Evolutionary conservation across 2,329 filamentous ascomycete species (phyloP).

Genomic region (Penicillium sp.): DNA sequence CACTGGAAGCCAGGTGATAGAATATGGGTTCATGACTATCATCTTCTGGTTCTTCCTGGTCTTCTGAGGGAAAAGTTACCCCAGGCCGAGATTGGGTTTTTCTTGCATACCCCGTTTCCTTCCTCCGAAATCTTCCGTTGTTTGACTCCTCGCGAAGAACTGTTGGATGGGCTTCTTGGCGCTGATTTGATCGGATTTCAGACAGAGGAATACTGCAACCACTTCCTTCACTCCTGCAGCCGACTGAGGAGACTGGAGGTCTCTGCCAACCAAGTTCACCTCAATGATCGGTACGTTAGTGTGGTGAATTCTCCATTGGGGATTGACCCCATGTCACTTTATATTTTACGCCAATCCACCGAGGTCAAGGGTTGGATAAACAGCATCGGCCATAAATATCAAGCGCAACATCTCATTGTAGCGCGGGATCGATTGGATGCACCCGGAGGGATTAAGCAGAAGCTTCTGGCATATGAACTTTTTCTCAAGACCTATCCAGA

Average conservation of each 20-base stretch:
- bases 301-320: conserved; percentile 80
- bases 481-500: conserved; percentile 90
- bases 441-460: conserved; percentile 87
- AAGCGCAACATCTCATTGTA: conserved; percentile 84
- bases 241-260: conserved; percentile 82
- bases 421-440: conserved; percentile 91
- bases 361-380: conserved; percentile 76
- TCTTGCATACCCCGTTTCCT: conserved; percentile 89
- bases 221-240: conserved; percentile 93
- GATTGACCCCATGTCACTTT: conserved; percentile 75
- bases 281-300: conserved; percentile 86
- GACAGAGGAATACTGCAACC: conserved; percentile 84
- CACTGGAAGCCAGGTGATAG: conserved; percentile 90
- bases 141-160: conserved; percentile 74
- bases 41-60: conserved; percentile 78
- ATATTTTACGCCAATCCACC: conserved; percentile 64
- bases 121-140: conserved; percentile 95
- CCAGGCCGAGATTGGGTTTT: conserved; percentile 92
- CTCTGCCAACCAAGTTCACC: conserved; percentile 76
- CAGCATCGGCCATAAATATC: conserved; percentile 76
- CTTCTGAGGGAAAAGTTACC: conserved; percentile 82
- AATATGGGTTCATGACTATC: conserved; percentile 95
- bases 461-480: conserved; percentile 83
- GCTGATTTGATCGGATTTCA: conserved; percentile 91
- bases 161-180: conserved; percentile 87